phyloP scores from a whole-genome alignment of 1,284 basidiomycete genomes.

The Cerrena zonata region DNA sequence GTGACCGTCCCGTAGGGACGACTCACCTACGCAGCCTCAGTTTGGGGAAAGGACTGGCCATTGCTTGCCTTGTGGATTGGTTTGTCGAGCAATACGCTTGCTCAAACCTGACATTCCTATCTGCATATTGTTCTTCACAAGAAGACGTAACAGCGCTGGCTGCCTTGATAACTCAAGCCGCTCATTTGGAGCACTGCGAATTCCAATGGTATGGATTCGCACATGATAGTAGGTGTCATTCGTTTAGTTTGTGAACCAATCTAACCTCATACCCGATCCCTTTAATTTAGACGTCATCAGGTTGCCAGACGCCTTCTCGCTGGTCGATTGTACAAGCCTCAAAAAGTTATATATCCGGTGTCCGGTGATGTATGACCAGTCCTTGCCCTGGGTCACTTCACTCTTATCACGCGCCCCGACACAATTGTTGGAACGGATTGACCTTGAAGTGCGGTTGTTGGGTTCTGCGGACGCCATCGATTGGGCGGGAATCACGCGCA shows the following conservation, averaged over 20 bases:
- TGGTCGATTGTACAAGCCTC: slow-evolving; percentile 18
- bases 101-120: slow-evolving; percentile 14
- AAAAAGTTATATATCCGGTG: slow-evolving; percentile 19
- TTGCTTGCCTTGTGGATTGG: slow-evolving; percentile 20
- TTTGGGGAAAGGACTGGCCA: slow-evolving; percentile 19
- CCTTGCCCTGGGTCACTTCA: slow-evolving; percentile 23
- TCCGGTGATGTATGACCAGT: slow-evolving; percentile 20
- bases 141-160: slow-evolving; percentile 21
- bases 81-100: slow-evolving; percentile 18
- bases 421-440: slow-evolving; percentile 12
- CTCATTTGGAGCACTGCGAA: slow-evolving; percentile 20
- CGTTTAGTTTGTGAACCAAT: too few relatives aligned
- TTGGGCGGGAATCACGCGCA: slow-evolving; percentile 18
- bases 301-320: slow-evolving; percentile 15
- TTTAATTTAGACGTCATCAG: neutral
- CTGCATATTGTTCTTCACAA: slow-evolving; percentile 19
- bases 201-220: slow-evolving; percentile 18
- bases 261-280: too few relatives aligned
- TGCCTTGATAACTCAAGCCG: slow-evolving; percentile 16
- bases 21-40: neutral
- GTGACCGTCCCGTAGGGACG: too few relatives aligned
- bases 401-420: slow-evolving; percentile 18
- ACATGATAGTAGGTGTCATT: neutral
- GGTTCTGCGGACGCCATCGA: slow-evolving; percentile 23
- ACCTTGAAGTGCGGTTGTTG: slow-evolving; percentile 22